phyloP scores from a whole-genome alignment of 176 grass and related monocot species.

The Microstegium vimineum region DNA sequence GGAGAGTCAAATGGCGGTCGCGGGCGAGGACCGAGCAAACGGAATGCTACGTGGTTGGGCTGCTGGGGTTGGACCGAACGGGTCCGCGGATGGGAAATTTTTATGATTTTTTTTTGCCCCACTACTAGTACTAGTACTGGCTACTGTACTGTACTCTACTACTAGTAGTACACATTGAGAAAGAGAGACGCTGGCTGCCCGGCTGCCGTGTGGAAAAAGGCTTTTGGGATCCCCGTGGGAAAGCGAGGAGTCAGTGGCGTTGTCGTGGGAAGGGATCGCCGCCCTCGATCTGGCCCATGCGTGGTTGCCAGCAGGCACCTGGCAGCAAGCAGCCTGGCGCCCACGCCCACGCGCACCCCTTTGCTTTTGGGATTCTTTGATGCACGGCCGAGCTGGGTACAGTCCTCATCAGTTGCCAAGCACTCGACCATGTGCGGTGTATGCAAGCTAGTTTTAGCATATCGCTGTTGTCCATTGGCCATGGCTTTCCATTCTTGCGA shows the following conservation, averaged over 20 bases:
- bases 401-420: neutral
- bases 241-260: neutral
- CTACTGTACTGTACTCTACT: no score
- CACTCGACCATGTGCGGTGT: neutral
- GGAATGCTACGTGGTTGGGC: neutral
- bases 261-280: conserved; percentile 8
- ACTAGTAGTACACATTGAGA: no score
- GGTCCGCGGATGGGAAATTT: neutral
- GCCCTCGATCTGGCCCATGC: neutral
- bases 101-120: neutral
- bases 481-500: neutral
- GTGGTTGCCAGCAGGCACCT: conserved; percentile 20
- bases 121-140: neutral
- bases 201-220: conserved; percentile 29
- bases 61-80: conserved; percentile 10
- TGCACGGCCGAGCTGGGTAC: neutral
- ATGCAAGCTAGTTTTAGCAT: neutral
- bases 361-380: conserved; percentile 27
- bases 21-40: neutral
- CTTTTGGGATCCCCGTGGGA: neutral
- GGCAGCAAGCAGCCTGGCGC: no score
- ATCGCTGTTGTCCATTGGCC: neutral
- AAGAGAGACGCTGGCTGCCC: neutral
- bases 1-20: conserved; percentile 37
- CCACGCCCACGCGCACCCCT: no score